phyloP scores from a whole-genome alignment of 169 alveolate species.

The Eimeria necatrix region DNA sequence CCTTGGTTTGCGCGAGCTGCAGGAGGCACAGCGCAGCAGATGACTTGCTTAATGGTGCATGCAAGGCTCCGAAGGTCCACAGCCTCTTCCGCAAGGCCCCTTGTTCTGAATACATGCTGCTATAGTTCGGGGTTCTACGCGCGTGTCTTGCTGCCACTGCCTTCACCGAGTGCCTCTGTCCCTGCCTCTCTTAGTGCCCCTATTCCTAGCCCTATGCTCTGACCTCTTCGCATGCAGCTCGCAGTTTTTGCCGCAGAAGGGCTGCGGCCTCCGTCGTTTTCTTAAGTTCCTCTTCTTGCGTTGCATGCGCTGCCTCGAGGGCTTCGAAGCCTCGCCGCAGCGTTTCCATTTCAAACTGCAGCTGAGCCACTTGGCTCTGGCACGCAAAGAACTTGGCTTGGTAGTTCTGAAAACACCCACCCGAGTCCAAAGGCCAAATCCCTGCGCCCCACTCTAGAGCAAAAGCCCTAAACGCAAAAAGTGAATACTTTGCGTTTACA shows the following conservation, averaged over 20 bases:
- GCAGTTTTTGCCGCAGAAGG: background rate
- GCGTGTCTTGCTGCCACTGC: background rate
- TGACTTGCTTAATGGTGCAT: background rate
- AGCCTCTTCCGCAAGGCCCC: background rate
- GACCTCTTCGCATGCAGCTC: conserved; percentile 3
- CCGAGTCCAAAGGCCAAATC: background rate
- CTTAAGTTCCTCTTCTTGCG: background rate
- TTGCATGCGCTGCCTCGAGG: background rate
- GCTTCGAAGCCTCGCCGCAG: background rate
- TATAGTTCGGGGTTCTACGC: too few species aligned
- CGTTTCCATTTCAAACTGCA: background rate
- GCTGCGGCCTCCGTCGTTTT: background rate
- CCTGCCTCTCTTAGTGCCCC: background rate
- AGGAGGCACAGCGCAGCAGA: background rate
- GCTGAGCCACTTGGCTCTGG: conserved; percentile 24
- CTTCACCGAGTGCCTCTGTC: background rate
- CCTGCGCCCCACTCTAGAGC: background rate
- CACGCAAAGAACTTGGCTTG: conserved; percentile 17
- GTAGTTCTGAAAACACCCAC: background rate
- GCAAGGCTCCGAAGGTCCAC: background rate
- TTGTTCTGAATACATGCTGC: too few species aligned
- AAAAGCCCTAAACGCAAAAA: background rate
- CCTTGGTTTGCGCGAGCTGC: conserved; percentile 9
- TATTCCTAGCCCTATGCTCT: background rate
- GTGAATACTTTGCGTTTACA: background rate